A percentile compares a stretch with the other conserved stretches of the same genome.
phyloP scores from a whole-genome alignment of 2,329 filamentous ascomycete genomes.

The Akanthomyces dipterigenus region DNA sequence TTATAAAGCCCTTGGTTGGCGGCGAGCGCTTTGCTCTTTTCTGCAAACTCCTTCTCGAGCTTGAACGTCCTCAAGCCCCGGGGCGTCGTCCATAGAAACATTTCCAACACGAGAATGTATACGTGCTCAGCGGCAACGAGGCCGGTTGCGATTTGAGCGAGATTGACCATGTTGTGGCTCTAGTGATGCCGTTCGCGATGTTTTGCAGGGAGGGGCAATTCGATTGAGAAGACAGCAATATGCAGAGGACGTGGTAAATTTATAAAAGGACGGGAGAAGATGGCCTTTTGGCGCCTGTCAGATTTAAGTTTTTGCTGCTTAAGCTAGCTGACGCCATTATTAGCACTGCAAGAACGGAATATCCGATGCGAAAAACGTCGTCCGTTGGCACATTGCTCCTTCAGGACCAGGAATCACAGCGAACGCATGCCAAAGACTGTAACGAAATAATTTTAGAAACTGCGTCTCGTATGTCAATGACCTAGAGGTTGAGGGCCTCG shows the following conservation, averaged over 20 bases:
- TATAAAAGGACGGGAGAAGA: neutral
- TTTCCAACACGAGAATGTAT: constrained; percentile 44
- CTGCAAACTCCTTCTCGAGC: constrained; percentile 37
- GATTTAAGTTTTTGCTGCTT: neutral
- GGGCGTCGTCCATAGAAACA: constrained; percentile 43
- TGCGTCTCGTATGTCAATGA: neutral
- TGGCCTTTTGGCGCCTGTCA: neutral
- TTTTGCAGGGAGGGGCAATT: neutral
- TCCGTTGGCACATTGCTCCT: neutral
- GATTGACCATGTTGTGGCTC: constrained; percentile 24
- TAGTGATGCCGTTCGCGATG: neutral
- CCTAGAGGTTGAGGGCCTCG: neutral
- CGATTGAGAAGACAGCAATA: neutral
- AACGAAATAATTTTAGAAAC: neutral
- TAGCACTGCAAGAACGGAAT: neutral
- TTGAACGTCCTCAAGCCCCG: constrained; percentile 38
- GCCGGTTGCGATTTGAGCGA: constrained; percentile 29
- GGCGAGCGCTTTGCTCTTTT: constrained; percentile 37
- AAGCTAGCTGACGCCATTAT: neutral
- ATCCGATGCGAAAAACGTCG: neutral
- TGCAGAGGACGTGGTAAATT: too few relatives aligned
- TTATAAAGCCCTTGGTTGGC: constrained; percentile 49
- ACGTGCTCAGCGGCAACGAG: constrained; percentile 36
- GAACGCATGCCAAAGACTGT: neutral
- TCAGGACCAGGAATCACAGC: neutral